These are phyloP conservation scores for Gorgonomyces haynaldii DNA, from an alignment of 192 early-diverging fungal genomes.

Conservation along the genomic window DNA sequence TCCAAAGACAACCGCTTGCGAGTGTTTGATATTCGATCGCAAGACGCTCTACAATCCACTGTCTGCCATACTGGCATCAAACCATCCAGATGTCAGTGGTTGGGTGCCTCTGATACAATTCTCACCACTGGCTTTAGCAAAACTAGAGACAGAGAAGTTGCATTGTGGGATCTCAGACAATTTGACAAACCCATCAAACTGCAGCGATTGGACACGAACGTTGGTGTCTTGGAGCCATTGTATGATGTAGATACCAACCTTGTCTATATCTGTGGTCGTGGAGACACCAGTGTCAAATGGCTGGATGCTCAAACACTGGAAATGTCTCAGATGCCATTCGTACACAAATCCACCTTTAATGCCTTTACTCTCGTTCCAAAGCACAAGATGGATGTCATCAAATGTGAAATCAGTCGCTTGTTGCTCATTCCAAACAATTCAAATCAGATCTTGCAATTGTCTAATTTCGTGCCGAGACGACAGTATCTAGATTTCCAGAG, in stretches of 20 bases:
- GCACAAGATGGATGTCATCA: constrained; percentile 46
- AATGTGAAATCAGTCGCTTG: constrained; percentile 35
- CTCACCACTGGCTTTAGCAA: constrained; percentile 63
- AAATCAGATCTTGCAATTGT: constrained; percentile 57
- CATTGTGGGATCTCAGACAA: constrained; percentile 65
- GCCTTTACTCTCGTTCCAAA: constrained; percentile 67
- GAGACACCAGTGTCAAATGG: constrained; percentile 60
- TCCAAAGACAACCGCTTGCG: constrained; percentile 44
- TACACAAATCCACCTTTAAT: constrained; percentile 23
- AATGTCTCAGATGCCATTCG: constrained; percentile 33
- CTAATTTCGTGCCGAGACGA: constrained; percentile 58
- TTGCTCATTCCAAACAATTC: constrained; percentile 37
- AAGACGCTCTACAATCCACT: constrained; percentile 10
- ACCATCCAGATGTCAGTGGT: constrained; percentile 53
- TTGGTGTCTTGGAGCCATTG: constrained; percentile 58
- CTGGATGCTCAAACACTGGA: constrained; percentile 30
- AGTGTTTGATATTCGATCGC: constrained; percentile 47
- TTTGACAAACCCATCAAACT: constrained; percentile 45
- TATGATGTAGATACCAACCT: constrained; percentile 74
- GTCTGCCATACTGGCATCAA: constrained; percentile 53
- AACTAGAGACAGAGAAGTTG: constrained; percentile 39
- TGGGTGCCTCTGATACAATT: constrained; percentile 51
- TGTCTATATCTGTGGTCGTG: constrained; percentile 58
- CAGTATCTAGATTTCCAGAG: constrained; percentile 70
- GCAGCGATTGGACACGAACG: constrained; percentile 51